Evolutionary conservation across 768 basidiomycete genomes (phyloP), one percentile per base, ranked within the genome.

Genomic region (Cantharellus anzutake): DNA sequence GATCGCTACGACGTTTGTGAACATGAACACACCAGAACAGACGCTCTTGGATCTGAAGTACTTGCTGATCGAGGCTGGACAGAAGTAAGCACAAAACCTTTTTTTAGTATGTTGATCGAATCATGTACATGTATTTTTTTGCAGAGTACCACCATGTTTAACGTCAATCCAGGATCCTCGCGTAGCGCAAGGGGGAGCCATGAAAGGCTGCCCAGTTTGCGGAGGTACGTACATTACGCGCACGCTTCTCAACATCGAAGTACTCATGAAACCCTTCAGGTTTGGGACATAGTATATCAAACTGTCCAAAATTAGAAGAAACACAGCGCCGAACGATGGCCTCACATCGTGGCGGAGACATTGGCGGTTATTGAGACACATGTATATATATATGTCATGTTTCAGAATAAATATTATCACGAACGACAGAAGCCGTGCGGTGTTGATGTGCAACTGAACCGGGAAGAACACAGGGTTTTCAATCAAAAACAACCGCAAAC

Each of bases 1-100:
- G 57, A 97, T 99, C 60, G 94, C 96, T 40, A 99, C 96, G 41
- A 93, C 96, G 41, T 99, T 99, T 67, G 90, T 98, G 59, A 98
- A 98, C 70, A 94, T 94, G 89, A 88, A 86, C 67, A 96, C 94
- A 2, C 79, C 86, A 0, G 96, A 98, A 68, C 94, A 97, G 72
- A 99, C 96, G 1, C 73, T 99, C 41, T 72, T 99, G 63, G 96
- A 99, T 76, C 74, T 98, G 64, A 99, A 98, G 71, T 99, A 99
- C 68, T 72, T 99, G 52, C 73, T 99, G 59, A 84, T 94, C 76
- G 96, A 98, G 71, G 92, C 93, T 2, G 94, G 94, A 41, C 96
- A 98, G 74, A 94, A 93, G 93, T 94, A 60, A 57, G 59, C 60
- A 37, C 35, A n/a, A 16, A 41, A 52, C 34, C 4, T 50, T 34